These are phyloP conservation scores for Ogataea philodendri DNA, from an alignment of 805 yeast genomes.

Conservation along the genomic window DNA sequence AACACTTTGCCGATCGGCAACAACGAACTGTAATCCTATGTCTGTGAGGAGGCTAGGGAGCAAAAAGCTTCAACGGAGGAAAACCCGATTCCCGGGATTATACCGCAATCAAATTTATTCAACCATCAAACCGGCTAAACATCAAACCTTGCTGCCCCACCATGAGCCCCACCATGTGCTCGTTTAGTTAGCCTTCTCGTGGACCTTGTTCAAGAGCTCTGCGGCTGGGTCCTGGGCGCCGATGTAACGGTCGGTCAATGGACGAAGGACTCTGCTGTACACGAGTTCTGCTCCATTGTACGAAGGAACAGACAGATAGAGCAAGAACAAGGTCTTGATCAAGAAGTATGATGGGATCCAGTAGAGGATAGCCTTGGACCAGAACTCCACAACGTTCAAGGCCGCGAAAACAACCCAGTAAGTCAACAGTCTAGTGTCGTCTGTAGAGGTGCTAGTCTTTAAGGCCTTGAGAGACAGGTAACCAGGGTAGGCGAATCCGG, in stretches of 20 bases:
- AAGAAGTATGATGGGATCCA: constrained; percentile 97
- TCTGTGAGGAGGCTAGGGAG: too few relatives aligned
- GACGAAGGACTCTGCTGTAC: constrained; percentile 64
- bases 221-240: constrained; percentile 31
- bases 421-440: constrained; percentile 86
- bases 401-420: constrained; percentile 99
- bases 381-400: constrained; percentile 88
- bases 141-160: too few relatives aligned
- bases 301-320: constrained; percentile 85
- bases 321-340: constrained; percentile 82
- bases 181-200: constrained; percentile 43
- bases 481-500: constrained; percentile 88
- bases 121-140: too few relatives aligned
- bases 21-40: too few relatives aligned
- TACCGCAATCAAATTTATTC: too few relatives aligned
- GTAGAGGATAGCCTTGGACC: constrained; percentile 89
- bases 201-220: constrained; percentile 43
- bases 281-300: constrained; percentile 82
- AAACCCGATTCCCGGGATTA: neutral
- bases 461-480: constrained; percentile 84
- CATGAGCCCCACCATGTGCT: neutral
- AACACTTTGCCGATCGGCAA: too few relatives aligned
- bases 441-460: constrained; percentile 62
- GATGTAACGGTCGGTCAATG: constrained; percentile 51
- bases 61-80: too few relatives aligned